Evolutionary conservation across 1,284 basidiomycete genomes (phyloP).

Genomic region (Pascua sp.): DNA sequence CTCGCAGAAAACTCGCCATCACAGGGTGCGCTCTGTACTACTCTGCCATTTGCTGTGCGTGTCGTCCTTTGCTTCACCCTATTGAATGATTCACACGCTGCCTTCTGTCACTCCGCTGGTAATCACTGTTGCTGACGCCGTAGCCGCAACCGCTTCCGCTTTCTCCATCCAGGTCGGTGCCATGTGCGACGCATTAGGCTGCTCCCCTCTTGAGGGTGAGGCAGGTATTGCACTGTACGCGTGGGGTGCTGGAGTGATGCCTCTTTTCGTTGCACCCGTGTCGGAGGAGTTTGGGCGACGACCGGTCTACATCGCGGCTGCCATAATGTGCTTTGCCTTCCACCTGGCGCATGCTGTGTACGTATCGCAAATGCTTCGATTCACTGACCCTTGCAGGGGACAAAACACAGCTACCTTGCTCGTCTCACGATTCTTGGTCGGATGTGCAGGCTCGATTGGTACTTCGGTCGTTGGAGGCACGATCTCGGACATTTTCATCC

Average conservation of each 20-base stretch:
- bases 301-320: conserved; percentile 63
- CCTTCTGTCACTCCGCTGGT: no score
- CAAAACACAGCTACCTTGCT: conserved; percentile 68
- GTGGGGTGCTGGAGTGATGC: conserved; percentile 65
- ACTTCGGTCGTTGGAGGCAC: conserved; percentile 76
- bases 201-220: conserved; percentile 60
- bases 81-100: no score
- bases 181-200: conserved; percentile 64
- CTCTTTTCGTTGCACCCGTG: conserved; percentile 67
- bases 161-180: conserved; percentile 60
- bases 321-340: conserved; percentile 58
- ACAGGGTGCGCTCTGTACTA: conserved; percentile 60
- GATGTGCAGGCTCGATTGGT: conserved; percentile 61
- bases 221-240: conserved; percentile 62
- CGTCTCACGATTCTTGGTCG: conserved; percentile 61
- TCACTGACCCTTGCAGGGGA: conserved; percentile 48
- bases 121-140: no score
- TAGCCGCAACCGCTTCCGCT: conserved; percentile 50
- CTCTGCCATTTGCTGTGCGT: conserved; percentile 57
- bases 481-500: conserved; percentile 62
- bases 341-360: conserved; percentile 63
- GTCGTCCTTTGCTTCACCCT: background rate
- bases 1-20: conserved; percentile 59
- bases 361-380: conserved; percentile 31
- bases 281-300: conserved; percentile 73